Evolutionary conservation across 441 rosid genomes (phyloP).

Genomic region (Mallotus japonicus): DNA sequence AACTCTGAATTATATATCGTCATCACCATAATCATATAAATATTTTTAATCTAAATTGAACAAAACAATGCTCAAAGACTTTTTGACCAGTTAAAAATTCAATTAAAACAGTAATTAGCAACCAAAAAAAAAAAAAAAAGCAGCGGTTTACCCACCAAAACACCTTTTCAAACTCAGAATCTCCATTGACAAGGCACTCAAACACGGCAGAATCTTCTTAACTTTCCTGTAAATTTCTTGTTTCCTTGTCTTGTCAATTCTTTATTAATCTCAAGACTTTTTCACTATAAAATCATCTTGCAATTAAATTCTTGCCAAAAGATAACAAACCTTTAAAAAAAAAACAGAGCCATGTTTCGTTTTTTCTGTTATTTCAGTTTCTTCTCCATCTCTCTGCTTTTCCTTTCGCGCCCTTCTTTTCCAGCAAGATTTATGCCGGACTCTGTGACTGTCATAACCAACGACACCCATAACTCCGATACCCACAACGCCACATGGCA

Average conservation of each 20-base stretch:
- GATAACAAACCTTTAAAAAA: background rate
- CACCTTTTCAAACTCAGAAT: constrained; percentile 38
- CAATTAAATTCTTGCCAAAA: background rate
- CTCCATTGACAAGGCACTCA: constrained; percentile 29
- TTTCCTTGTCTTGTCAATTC: constrained; percentile 18
- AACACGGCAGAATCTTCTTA: constrained; percentile 49
- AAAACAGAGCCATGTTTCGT: constrained; percentile 32
- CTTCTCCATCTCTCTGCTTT: constrained; percentile 30
- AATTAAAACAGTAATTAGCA: background rate
- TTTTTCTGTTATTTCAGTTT: constrained; percentile 29
- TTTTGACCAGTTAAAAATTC: too few species aligned
- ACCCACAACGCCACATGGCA: constrained; percentile 56
- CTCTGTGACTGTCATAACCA: constrained; percentile 35
- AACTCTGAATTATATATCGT: background rate
- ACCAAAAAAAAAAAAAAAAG: too few species aligned
- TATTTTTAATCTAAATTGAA: too few species aligned
- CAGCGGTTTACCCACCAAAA: constrained; percentile 41
- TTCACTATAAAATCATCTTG: background rate
- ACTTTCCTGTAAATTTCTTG: constrained; percentile 31
- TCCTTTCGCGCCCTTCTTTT: constrained; percentile 34
- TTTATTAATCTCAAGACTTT: background rate
- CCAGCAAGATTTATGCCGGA: constrained; percentile 50
- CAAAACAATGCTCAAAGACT: too few species aligned
- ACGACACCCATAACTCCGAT: constrained; percentile 11
- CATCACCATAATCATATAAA: too few species aligned